Evolutionary conservation across 2,329 filamentous ascomycete species (phyloP).

Genomic region (Calonectria henricotiae): DNA sequence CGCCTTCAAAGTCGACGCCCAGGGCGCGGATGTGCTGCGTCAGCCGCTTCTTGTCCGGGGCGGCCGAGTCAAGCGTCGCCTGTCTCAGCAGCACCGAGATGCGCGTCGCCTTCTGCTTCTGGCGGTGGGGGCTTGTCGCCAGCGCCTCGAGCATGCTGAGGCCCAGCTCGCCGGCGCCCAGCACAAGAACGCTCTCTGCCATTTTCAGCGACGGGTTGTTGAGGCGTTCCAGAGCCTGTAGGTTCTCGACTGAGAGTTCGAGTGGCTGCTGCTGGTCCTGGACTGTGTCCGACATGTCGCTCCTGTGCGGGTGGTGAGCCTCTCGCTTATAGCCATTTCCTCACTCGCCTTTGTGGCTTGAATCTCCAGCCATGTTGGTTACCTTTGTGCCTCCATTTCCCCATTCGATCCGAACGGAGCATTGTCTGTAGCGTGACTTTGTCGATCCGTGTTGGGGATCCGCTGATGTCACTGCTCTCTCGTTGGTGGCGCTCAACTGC

Average conservation of each 20-base stretch:
- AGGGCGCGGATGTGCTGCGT: constrained; percentile 58
- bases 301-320: constrained; percentile 17
- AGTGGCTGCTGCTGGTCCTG: constrained; percentile 41
- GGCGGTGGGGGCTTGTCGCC: constrained; percentile 61
- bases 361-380: not conserved
- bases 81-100: constrained; percentile 71
- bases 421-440: constrained; percentile 17
- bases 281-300: constrained; percentile 39
- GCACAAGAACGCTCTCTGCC: constrained; percentile 67
- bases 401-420: not conserved
- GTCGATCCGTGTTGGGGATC: constrained; percentile 42
- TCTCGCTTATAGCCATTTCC: constrained; percentile 36
- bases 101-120: constrained; percentile 40
- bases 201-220: constrained; percentile 47
- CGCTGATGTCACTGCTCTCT: constrained; percentile 42
- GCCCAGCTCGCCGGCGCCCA: constrained; percentile 80
- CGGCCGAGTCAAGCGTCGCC: constrained; percentile 61
- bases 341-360: not conserved
- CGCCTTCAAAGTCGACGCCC: constrained; percentile 61
- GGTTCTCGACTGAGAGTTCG: constrained; percentile 50
- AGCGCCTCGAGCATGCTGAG: constrained; percentile 70
- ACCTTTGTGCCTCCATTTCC: constrained; percentile 24
- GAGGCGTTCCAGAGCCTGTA: constrained; percentile 49
- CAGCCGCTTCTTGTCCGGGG: constrained; percentile 57
- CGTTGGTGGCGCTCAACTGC: constrained; percentile 40